phyloP scores from a whole-genome alignment of 2,329 filamentous ascomycete species.

The Neurospora sp. region DNA sequence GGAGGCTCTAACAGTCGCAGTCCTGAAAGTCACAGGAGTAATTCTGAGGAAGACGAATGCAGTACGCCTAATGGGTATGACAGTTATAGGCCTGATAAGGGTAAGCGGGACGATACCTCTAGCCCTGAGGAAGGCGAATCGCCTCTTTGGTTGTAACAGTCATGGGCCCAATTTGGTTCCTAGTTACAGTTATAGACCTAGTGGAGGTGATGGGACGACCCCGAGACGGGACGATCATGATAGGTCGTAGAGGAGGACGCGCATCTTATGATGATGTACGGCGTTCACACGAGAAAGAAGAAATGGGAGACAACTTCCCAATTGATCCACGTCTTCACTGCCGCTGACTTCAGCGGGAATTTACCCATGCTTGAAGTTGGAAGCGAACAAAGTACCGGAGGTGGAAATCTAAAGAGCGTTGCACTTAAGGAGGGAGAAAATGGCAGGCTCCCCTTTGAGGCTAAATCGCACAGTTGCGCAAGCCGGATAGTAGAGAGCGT shows the following conservation, averaged over 20 bases:
- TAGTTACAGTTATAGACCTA: neutral
- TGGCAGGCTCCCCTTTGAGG: neutral
- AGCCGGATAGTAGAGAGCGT: neutral
- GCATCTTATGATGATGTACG: too few species aligned
- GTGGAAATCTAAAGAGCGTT: neutral
- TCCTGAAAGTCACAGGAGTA: neutral
- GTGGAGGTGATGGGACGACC: neutral
- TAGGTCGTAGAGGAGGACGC: neutral
- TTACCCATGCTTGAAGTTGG: too few species aligned
- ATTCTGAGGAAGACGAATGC: neutral
- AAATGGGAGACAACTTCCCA: too few species aligned
- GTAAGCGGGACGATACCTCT: neutral
- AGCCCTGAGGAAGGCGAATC: neutral
- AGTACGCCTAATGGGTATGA: neutral
- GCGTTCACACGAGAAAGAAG: neutral
- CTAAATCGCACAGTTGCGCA: neutral
- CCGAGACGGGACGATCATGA: neutral
- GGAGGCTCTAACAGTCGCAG: neutral
- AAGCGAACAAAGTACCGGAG: neutral
- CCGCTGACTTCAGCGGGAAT: too few species aligned
- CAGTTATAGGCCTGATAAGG: neutral
- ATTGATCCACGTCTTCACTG: too few species aligned
- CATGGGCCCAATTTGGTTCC: neutral
- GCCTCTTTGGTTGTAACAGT: neutral
- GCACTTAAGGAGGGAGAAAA: neutral